A percentile compares a stretch with the other conserved stretches of the same genome.
These are phyloP conservation scores for Punctularia strigosozonata DNA, from an alignment of 768 basidiomycete species.

Conservation along the genomic window DNA sequence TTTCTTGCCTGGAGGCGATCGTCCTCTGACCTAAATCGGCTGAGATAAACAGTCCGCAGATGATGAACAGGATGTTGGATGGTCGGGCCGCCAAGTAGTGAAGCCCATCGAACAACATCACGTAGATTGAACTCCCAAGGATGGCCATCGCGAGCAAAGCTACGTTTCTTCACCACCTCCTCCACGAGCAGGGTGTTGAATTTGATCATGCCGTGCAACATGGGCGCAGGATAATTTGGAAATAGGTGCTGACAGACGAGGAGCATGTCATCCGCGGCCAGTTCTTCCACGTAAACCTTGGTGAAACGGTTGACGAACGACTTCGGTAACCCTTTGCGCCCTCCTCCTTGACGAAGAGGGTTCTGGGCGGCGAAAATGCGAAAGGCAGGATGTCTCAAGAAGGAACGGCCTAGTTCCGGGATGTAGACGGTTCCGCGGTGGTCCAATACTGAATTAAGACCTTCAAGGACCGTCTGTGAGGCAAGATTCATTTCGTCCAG, in stretches of 20 bases:
- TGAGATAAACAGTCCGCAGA: constrained; percentile 66
- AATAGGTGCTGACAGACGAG: constrained; percentile 69
- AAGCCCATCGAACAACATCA: constrained; percentile 85
- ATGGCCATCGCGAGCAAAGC: constrained; percentile 68
- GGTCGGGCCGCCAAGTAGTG: constrained; percentile 21
- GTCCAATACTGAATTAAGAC: constrained; percentile 91
- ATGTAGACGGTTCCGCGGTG: constrained; percentile 93
- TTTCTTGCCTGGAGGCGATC: constrained; percentile 46
- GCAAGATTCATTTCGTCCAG: constrained; percentile 99
- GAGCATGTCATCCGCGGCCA: constrained; percentile 65
- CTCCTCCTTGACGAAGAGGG: constrained; percentile 90
- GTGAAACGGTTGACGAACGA: constrained; percentile 98
- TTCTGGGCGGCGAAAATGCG: constrained; percentile 98
- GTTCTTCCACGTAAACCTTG: constrained; percentile 89
- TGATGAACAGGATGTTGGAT: constrained; percentile 45
- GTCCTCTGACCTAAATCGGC: constrained; percentile 66
- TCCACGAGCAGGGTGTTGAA: constrained; percentile 68
- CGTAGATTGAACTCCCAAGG: constrained; percentile 99
- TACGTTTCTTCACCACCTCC: constrained; percentile 47
- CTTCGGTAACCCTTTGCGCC: constrained; percentile 92
- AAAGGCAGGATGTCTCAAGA: constrained; percentile 84
- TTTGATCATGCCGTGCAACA: constrained; percentile 64
- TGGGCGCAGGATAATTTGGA: constrained; percentile 39
- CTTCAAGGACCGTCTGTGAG: constrained; percentile 92
- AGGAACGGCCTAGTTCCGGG: constrained; percentile 87